phyloP scores from a whole-genome alignment of 306 rosid species.

The Trichosanthes truncata region DNA sequence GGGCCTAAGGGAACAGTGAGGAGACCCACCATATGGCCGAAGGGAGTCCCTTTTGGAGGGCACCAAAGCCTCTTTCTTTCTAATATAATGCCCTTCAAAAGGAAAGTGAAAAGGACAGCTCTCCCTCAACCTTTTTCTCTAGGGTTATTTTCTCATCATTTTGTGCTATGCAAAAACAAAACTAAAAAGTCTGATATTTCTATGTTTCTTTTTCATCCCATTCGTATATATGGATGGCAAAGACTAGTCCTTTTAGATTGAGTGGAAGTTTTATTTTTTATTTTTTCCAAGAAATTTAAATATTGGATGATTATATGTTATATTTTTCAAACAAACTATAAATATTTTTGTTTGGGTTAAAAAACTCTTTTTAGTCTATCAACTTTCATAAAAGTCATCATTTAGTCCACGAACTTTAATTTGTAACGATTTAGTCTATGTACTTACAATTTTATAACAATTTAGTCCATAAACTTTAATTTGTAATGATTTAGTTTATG shows the following conservation, averaged over 20 bases:
- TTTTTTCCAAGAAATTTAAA: background rate
- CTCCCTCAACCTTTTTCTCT: background rate
- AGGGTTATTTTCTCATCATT: background rate
- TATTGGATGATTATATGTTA: background rate
- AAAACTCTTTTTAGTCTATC: too few relatives aligned
- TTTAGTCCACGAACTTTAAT: too few relatives aligned
- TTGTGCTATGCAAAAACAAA: background rate
- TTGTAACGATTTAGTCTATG: too few relatives aligned
- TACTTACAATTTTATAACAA: too few relatives aligned
- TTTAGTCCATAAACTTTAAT: too few relatives aligned
- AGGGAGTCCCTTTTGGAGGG: conserved; percentile 23
- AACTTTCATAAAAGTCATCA: too few relatives aligned
- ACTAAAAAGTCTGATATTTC: background rate
- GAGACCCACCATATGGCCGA: conserved; percentile 38
- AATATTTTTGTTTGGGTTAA: too few relatives aligned
- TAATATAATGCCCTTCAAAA: conserved; percentile 21
- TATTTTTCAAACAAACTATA: too few relatives aligned
- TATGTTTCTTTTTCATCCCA: background rate
- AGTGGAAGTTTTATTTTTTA: background rate
- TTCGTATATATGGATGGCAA: background rate
- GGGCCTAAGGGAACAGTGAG: conserved; percentile 89
- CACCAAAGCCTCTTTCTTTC: conserved; percentile 34
- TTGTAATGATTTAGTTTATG: too few relatives aligned
- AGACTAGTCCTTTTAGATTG: background rate
- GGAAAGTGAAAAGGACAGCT: background rate